Base-by-base conservation (phyloP, 2,329 filamentous ascomycete genomes). In the Myriosclerotinia curreyana region DNA sequence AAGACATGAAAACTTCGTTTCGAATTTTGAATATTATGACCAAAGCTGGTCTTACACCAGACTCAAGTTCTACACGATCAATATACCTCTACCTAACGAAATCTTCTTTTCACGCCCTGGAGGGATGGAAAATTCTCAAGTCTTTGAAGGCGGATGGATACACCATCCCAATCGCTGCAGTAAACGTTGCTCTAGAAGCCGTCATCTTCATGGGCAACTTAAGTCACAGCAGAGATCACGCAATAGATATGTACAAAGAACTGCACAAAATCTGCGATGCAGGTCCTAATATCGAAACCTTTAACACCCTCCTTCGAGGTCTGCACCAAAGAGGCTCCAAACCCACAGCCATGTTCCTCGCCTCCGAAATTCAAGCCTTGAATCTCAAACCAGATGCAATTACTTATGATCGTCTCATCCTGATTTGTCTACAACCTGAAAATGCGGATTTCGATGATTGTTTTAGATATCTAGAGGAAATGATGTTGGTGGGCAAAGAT, bases 21-120 rank as follows among this genome's bases (percentile, higher is more conserved):
- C 83, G 84, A 49, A 81, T 90, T 1, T 79, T 96, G 20, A 85
- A 84, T 68, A 87, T 92, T 73, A 95, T 96, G 88, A 77, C 83
- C 28, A 81, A 84, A 65, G 83, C 86, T 22, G 85, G 86, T 6
- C 74, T 88, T 6, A 74, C 81, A 48, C 80, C 86, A 3, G 82
- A 84, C 42, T 73, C 80, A 5, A 82, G 79, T 17, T 88, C 84
- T 62, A 92, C 89, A 2, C 81, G 87, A 20, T 76, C 84, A 2
- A 78, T 97, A 28, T 86, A 83, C 69, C 72, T 75, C 4, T 77
- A 83, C 65, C 78, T 96, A 50, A 77, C 77, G 48, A 72, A 78
- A 48, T 76, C 79, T 0, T 71, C 74, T 0, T 78, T 83, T 4
- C 77, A 84, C 3, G 65, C 69, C 1, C 74, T 79, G 20, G 75